Percentiles rank a stretch among this genome's conserved stretches.
Conservation (phyloP, 192 early-diverging fungal species). For the Spizellomyces punctatus region DNA sequence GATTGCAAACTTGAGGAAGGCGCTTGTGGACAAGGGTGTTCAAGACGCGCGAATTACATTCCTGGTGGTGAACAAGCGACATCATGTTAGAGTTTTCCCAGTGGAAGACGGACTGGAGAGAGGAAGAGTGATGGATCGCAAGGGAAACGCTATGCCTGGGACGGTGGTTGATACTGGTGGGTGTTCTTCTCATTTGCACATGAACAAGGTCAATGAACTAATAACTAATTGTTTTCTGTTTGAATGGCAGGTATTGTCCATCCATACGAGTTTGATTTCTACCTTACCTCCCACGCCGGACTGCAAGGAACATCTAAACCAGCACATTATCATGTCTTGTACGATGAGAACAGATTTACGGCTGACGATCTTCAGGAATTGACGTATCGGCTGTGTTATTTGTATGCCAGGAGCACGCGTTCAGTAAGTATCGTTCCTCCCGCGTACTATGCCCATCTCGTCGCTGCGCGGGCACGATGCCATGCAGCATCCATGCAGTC, state of each 20-base stretch:
- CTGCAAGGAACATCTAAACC: conserved; percentile 91
- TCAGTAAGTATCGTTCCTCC: conserved; percentile 86
- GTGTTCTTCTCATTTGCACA: neutral
- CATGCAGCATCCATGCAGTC: conserved; percentile 47
- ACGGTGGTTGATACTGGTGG: conserved; percentile 56
- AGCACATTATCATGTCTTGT: conserved; percentile 84
- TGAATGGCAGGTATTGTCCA: conserved; percentile 10
- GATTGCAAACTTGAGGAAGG: conserved; percentile 66
- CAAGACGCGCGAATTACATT: conserved; percentile 81
- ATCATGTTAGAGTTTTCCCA: conserved; percentile 75
- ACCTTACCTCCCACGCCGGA: conserved; percentile 82
- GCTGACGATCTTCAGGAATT: conserved; percentile 81
- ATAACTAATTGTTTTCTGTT: neutral
- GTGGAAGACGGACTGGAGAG: conserved; percentile 29
- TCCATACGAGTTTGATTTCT: conserved; percentile 57
- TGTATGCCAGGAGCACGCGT: conserved; percentile 74
- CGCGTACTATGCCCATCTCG: conserved; percentile 91
- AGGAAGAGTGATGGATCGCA: conserved; percentile 41
- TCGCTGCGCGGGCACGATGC: conserved; percentile 81
- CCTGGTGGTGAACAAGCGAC: conserved; percentile 84
- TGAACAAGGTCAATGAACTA: neutral
- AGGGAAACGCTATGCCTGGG: conserved; percentile 58
- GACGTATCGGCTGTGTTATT: conserved; percentile 85
- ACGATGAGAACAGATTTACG: conserved; percentile 81
- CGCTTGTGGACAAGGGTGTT: conserved; percentile 59